Evolutionary conservation across 1,284 basidiomycete species (phyloP).

Genomic region (Tetrapyrgos nigripes): DNA sequence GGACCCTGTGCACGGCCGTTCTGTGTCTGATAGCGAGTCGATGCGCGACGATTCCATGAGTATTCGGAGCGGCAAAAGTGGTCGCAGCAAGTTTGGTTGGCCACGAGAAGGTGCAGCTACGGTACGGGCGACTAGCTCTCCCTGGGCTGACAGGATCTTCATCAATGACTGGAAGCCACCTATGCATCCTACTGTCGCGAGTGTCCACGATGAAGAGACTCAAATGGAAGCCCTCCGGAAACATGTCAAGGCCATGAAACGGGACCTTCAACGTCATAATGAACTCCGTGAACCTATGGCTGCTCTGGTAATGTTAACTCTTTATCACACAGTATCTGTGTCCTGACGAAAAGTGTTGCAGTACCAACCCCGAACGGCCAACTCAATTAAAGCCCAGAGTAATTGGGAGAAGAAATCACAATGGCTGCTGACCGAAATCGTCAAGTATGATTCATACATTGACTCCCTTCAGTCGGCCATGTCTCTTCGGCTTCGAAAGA

Average conservation of each 20-base stretch:
- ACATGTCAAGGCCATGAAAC: conserved; percentile 79
- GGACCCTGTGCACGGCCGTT: conserved; percentile 53
- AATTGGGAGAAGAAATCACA: conserved; percentile 96
- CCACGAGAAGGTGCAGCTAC: conserved; percentile 66
- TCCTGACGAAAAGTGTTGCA: conserved; percentile 37
- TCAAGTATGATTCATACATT: conserved; percentile 96
- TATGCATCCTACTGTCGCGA: conserved; percentile 81
- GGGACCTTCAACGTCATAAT: conserved; percentile 86
- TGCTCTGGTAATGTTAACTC: conserved; percentile 64
- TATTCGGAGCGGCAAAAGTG: conserved; percentile 72
- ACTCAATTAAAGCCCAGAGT: conserved; percentile 76
- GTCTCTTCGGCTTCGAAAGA: conserved; percentile 80
- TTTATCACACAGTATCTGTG: conserved; percentile 10
- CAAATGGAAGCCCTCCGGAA: conserved; percentile 88
- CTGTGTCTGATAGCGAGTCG: conserved; percentile 64
- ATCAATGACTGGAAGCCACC: conserved; percentile 97
- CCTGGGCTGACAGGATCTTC: conserved; percentile 77
- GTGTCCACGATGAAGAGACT: conserved; percentile 88
- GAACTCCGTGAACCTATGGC: conserved; percentile 86
- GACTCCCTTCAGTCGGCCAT: conserved; percentile 87
- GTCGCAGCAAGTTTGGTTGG: conserved; percentile 70
- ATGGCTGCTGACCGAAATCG: conserved; percentile 89
- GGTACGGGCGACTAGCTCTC: conserved; percentile 66
- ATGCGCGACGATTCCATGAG: conserved; percentile 65
- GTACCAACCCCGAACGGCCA: conserved; percentile 83